Base-by-base conservation (phyloP, 2,329 filamentous ascomycete genomes). In the Arthrinium puccinioides region DNA sequence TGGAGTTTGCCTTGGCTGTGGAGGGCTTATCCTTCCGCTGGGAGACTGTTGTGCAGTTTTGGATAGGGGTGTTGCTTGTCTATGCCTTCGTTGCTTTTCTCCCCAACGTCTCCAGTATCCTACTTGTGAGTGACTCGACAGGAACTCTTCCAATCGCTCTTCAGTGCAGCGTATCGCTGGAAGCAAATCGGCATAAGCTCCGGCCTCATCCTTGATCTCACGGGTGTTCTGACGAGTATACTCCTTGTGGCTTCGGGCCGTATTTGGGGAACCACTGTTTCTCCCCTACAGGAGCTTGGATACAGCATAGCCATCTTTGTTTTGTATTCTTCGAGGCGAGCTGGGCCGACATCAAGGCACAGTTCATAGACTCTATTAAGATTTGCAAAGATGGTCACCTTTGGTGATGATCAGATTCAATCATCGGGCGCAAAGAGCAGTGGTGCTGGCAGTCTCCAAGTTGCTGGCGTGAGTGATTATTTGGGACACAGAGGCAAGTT, bases 151-250 rank as follows among this genome's bases (percentile, higher is more conserved):
- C n/a, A 23, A 9, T 23, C n/a, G 11, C n/a, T n/a, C n/a, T n/a
- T n/a, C n/a, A n/a, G n/a, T n/a, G n/a, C n/a, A n/a, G n/a, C n/a
- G n/a, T n/a, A n/a, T n/a, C n/a, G n/a, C n/a, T n/a, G n/a, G n/a
- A n/a, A n/a, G 18, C 51, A 90, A 84, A 94, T 94, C 53, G 86
- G 87, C 57, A 88, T 86, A 64, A 94, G 87, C 7, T 94, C 87
- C 2, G 84, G 84, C 39, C 76, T 94, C 36, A 85, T 89, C 51
- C 83, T 94, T 65, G 88, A 86, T 23, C 76, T 94, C 18, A 88
- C 82, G 41, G 86, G 87, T 58, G 87, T 94, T 46, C 76, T 92
- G 53, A 94, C 94, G 65, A 86, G 88, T 60, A 89, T 94, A 43
- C 76, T 94, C 41, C 79, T 94, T 38, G 85, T 94, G 46, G 73